phyloP scores from a whole-genome alignment of 2,329 filamentous ascomycete species.

The Neophaeococcomyces mojaviensis region DNA sequence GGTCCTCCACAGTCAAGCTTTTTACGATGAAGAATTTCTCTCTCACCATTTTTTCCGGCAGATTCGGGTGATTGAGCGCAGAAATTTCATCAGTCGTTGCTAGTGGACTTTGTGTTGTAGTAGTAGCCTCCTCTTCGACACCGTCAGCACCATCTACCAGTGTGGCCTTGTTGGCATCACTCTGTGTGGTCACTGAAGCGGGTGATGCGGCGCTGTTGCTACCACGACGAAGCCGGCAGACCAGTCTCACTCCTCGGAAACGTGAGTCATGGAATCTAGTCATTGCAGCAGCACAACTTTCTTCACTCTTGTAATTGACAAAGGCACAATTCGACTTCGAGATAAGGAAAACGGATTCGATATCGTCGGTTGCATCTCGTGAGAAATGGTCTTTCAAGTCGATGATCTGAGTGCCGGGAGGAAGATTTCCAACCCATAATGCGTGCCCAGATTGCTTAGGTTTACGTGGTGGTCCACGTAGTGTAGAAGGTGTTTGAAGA shows the following conservation, averaged over 20 bases:
- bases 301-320: slow-evolving; percentile 83
- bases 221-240: slow-evolving; percentile 68
- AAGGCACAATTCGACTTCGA: slow-evolving; percentile 97
- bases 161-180: slow-evolving; percentile 37
- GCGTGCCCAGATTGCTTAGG: slow-evolving; percentile 71
- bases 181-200: slow-evolving; percentile 45
- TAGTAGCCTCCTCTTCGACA: slow-evolving; percentile 7
- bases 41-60: slow-evolving; percentile 32
- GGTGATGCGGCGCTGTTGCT: slow-evolving; percentile 31
- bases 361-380: slow-evolving; percentile 61
- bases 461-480: slow-evolving; percentile 58
- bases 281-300: slow-evolving; percentile 67
- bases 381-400: slow-evolving; percentile 88
- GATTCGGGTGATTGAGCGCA: background rate
- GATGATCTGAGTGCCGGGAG: slow-evolving; percentile 72
- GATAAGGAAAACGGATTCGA: slow-evolving; percentile 88
- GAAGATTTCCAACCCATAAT: slow-evolving; percentile 92
- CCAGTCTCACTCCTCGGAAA: slow-evolving; percentile 76
- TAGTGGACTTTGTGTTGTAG: slow-evolving; percentile 6
- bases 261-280: slow-evolving; percentile 81
- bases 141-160: slow-evolving; percentile 14
- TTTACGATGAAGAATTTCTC: slow-evolving; percentile 91
- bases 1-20: slow-evolving; percentile 81
- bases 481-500: slow-evolving; percentile 26
- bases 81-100: background rate